Evolutionary conservation across 352 stramenopile genomes (phyloP).

Genomic region (Pythium aristosporum): DNA sequence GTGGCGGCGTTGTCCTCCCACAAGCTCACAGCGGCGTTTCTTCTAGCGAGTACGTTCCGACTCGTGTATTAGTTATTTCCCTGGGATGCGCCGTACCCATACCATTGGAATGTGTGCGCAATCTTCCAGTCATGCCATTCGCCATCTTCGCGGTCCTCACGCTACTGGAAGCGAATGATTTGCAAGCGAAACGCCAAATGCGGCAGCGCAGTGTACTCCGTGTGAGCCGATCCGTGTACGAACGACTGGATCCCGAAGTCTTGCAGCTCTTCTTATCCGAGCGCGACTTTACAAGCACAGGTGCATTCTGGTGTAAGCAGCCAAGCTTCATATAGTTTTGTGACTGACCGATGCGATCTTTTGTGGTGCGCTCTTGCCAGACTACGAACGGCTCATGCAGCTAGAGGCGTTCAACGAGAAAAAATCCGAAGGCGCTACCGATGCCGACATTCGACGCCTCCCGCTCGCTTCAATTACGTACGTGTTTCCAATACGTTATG

Average conservation of each 20-base stretch:
- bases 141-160: slow-evolving; percentile 54
- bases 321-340: background rate
- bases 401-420: slow-evolving; percentile 63
- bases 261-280: slow-evolving; percentile 64
- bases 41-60: slow-evolving; percentile 20
- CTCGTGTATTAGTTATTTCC: background rate
- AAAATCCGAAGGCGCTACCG: slow-evolving; percentile 45
- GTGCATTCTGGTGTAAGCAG: slow-evolving; percentile 15
- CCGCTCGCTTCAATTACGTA: slow-evolving; percentile 64
- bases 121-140: slow-evolving; percentile 43
- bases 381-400: slow-evolving; percentile 72
- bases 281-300: slow-evolving; percentile 67
- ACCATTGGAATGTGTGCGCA: background rate
- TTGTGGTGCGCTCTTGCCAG: slow-evolving; percentile 36
- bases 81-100: background rate
- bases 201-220: slow-evolving; percentile 40
- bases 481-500: slow-evolving; percentile 26
- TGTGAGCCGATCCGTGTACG: slow-evolving; percentile 63
- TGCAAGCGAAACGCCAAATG: slow-evolving; percentile 30
- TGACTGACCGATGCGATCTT: background rate
- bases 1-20: slow-evolving; percentile 24
- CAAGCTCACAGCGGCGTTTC: slow-evolving; percentile 24
- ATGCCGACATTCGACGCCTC: slow-evolving; percentile 58
- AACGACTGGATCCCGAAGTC: slow-evolving; percentile 62
- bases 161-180: slow-evolving; percentile 37